Evolutionary conservation across 768 basidiomycete genomes (phyloP).

Genomic region (Suillus occidentalis): DNA sequence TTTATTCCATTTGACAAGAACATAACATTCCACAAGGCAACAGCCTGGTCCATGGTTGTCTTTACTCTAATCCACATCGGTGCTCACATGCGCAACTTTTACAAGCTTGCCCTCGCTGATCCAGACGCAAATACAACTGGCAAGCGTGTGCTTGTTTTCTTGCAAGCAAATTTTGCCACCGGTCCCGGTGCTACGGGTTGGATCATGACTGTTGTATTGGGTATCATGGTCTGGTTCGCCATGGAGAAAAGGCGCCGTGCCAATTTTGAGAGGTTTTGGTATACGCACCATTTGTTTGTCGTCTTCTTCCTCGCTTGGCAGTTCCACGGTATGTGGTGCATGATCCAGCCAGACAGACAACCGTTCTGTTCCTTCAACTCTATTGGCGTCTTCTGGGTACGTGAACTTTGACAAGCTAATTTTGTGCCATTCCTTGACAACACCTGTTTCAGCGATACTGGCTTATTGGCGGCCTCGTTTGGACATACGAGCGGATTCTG

Average conservation of each 20-base stretch:
- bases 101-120: slow-evolving; percentile 58
- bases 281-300: slow-evolving; percentile 86
- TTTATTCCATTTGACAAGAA: slow-evolving; percentile 94
- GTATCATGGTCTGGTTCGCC: slow-evolving; percentile 82
- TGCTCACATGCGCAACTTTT: slow-evolving; percentile 88
- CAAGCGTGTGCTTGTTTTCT: slow-evolving; percentile 65
- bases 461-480: slow-evolving; percentile 84
- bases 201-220: slow-evolving; percentile 79
- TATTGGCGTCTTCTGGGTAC: slow-evolving; percentile 94
- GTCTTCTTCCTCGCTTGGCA: slow-evolving; percentile 95
- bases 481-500: slow-evolving; percentile 84
- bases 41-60: slow-evolving; percentile 86
- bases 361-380: slow-evolving; percentile 84
- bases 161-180: slow-evolving; percentile 76
- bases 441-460: slow-evolving; percentile 68
- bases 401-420: slow-evolving; percentile 24
- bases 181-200: slow-evolving; percentile 85
- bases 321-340: slow-evolving; percentile 94
- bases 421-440: slow-evolving; percentile 9
- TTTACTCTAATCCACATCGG: slow-evolving; percentile 73
- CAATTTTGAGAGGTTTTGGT: slow-evolving; percentile 90
- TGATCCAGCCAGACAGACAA: slow-evolving; percentile 88
- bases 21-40: slow-evolving; percentile 87
- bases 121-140: slow-evolving; percentile 52
- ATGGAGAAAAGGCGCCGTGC: slow-evolving; percentile 75